These are phyloP conservation scores for Pseudocercospora pini-densiflorae DNA, from an alignment of 2,329 filamentous ascomycete genomes.

Conservation along the genomic window DNA sequence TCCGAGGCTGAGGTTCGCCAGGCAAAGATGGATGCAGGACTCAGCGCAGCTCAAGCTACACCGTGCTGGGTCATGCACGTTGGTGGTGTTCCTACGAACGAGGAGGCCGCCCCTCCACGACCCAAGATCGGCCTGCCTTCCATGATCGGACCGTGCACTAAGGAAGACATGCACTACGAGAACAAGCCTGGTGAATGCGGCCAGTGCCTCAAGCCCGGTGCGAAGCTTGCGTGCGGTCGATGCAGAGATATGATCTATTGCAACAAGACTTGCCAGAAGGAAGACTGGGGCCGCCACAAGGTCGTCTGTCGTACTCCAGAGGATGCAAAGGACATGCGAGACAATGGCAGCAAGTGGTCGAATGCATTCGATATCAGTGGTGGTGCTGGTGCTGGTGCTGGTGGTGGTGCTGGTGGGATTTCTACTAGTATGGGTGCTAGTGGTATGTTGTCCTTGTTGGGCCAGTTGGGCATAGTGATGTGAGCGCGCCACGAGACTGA, in stretches of 20 bases:
- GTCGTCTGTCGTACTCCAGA: constrained; percentile 11
- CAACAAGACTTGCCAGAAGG: constrained; percentile 14
- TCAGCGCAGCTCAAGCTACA: neutral
- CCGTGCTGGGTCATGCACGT: neutral
- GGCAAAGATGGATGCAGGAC: neutral
- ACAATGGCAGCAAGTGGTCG: constrained; percentile 5
- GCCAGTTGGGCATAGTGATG: neutral
- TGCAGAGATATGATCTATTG: constrained; percentile 13
- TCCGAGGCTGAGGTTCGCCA: neutral
- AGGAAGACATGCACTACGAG: neutral
- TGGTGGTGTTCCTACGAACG: neutral
- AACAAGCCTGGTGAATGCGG: neutral
- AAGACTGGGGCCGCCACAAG: constrained; percentile 12
- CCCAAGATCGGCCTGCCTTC: neutral
- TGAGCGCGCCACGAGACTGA: neutral
- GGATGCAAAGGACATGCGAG: neutral
- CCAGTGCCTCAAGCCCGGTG: neutral
- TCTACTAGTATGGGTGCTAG: no score
- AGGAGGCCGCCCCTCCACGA: neutral
- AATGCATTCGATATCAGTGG: constrained; percentile 8
- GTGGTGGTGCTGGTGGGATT: no score
- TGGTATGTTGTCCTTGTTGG: neutral
- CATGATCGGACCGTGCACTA: neutral
- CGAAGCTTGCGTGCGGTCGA: neutral
- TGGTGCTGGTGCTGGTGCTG: no score